These are phyloP conservation scores for Herpetomonas tarakana DNA, from an alignment of 208 protist genomes.

Conservation along the genomic window DNA sequence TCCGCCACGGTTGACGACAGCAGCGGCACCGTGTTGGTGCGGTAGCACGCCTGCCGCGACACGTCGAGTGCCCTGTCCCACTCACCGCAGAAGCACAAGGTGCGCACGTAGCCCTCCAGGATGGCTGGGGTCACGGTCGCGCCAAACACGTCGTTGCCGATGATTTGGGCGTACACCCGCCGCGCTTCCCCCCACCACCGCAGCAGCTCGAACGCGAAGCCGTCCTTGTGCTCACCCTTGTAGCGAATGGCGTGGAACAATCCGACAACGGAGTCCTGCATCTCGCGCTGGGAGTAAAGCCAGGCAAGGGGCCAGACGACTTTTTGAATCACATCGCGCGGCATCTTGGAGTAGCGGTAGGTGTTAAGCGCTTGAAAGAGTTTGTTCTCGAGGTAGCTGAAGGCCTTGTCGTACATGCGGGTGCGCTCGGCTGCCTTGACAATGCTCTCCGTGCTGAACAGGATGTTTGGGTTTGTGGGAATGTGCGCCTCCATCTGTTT, in stretches of 20 bases:
- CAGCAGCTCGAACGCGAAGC: constrained; percentile 83
- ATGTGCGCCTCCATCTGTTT: constrained; percentile 21
- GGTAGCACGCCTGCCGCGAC: constrained; percentile 40
- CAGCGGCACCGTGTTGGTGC: background rate
- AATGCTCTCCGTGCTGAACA: constrained; percentile 86
- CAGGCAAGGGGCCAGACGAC: constrained; percentile 82
- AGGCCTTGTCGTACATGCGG: constrained; percentile 89
- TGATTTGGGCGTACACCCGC: constrained; percentile 63
- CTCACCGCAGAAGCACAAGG: constrained; percentile 84
- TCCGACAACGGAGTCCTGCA: constrained; percentile 89
- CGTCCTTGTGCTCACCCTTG: constrained; percentile 71
- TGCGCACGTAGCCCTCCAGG: constrained; percentile 82
- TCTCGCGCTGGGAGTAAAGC: constrained; percentile 89
- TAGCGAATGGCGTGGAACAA: constrained; percentile 83
- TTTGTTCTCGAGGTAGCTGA: constrained; percentile 85
- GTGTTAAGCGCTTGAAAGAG: constrained; percentile 53
- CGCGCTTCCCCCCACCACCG: constrained; percentile 85
- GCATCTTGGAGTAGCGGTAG: constrained; percentile 70
- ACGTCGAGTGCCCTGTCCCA: constrained; percentile 70
- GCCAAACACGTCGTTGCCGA: constrained; percentile 30
- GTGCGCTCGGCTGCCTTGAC: constrained; percentile 78
- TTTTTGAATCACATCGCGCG: constrained; percentile 70
- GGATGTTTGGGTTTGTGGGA: constrained; percentile 44
- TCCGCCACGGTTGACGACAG: constrained; percentile 63
- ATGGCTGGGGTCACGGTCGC: constrained; percentile 13